Conservation (phyloP, 1,284 basidiomycete species). For the Paramarasmius palmivorus region DNA sequence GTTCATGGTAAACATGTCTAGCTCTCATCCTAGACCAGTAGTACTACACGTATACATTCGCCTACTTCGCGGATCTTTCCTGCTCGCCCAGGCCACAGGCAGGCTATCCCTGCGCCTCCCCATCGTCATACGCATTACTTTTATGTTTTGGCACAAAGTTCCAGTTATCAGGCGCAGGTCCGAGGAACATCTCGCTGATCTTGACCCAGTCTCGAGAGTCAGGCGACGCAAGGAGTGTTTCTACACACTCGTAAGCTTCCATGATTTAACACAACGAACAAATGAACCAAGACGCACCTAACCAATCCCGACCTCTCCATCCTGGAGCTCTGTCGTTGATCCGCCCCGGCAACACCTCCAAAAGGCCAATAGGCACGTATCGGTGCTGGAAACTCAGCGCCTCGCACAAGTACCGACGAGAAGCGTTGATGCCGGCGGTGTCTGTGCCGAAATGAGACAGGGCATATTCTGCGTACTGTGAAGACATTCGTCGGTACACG, state of each 20-base stretch:
- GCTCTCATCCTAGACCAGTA: too few species aligned
- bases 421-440: conserved; percentile 89
- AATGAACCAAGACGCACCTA: conserved; percentile 47
- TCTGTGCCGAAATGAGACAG: conserved; percentile 89
- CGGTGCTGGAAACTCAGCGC: conserved; percentile 94
- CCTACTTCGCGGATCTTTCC: too few species aligned
- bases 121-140: conserved; percentile 49
- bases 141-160: conserved; percentile 53
- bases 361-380: conserved; percentile 90
- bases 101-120: too few species aligned
- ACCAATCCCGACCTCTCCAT: conserved; percentile 83
- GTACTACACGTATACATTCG: too few species aligned
- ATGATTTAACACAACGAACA: background rate
- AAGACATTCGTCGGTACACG: too few species aligned
- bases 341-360: conserved; percentile 81
- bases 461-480: conserved; percentile 80
- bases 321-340: conserved; percentile 92
- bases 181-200: conserved; percentile 90
- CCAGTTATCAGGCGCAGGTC: conserved; percentile 47
- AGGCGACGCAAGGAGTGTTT: conserved; percentile 82
- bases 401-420: conserved; percentile 92
- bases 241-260: conserved; percentile 38
- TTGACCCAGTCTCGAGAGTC: conserved; percentile 93
- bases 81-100: too few species aligned
- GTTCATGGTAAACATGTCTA: too few species aligned